These are phyloP conservation scores for Leavenworthia alabamica DNA, from an alignment of 345 rosid genomes.

Conservation along the genomic window DNA sequence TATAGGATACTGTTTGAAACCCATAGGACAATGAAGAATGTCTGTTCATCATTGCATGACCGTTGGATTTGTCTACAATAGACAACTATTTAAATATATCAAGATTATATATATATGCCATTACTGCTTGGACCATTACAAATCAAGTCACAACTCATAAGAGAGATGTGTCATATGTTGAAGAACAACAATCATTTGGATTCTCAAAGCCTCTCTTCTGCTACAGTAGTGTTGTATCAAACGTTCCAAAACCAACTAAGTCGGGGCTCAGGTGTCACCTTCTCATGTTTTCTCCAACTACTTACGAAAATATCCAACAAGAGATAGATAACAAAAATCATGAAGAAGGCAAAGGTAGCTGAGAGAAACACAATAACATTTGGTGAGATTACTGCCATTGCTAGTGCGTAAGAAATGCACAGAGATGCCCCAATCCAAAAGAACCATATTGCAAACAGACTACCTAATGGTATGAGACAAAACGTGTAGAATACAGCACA, in stretches of 20 bases:
- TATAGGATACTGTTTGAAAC: neutral
- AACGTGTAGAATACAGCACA: constrained; percentile 15
- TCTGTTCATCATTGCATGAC: constrained; percentile 9
- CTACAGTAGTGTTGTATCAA: neutral
- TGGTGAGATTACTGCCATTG: constrained; percentile 18
- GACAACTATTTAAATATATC: neutral
- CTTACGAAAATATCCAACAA: neutral
- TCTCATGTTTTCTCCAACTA: neutral
- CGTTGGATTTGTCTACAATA: neutral
- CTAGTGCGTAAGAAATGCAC: constrained; percentile 11
- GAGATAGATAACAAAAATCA: neutral
- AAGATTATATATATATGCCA: no score
- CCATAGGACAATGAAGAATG: constrained; percentile 15
- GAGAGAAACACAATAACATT: neutral
- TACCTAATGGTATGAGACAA: constrained; percentile 13
- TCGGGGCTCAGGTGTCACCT: neutral
- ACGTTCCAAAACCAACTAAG: constrained; percentile 8
- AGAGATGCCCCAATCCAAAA: neutral
- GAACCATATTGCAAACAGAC: neutral
- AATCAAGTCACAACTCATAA: no score
- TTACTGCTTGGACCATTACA: no score
- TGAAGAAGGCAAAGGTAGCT: neutral
- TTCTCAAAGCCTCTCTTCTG: neutral
- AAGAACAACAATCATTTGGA: neutral
- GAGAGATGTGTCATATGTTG: no score